phyloP scores from a whole-genome alignment of 2,329 filamentous ascomycete genomes.

The Parafenestella ontariensis region DNA sequence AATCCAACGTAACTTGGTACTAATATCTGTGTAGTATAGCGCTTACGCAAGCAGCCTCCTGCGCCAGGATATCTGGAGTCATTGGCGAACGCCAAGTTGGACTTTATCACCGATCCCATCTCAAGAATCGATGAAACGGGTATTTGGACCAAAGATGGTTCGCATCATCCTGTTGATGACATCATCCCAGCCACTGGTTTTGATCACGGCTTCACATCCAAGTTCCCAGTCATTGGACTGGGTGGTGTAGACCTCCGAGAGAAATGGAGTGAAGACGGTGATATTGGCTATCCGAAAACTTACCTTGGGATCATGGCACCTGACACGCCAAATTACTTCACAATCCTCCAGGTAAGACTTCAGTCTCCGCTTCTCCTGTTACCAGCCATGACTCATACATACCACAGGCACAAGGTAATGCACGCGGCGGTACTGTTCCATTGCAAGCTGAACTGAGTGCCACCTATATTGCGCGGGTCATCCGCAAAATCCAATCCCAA shows the following conservation, averaged over 20 bases:
- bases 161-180: too few relatives aligned
- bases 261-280: slow-evolving; percentile 2
- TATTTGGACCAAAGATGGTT: too few relatives aligned
- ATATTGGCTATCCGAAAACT: slow-evolving; percentile 3
- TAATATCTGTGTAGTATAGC: too few relatives aligned
- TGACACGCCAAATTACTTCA: slow-evolving; percentile 6
- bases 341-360: background rate
- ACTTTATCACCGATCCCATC: too few relatives aligned
- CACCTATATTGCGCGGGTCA: slow-evolving; percentile 6
- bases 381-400: too few relatives aligned
- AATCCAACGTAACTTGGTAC: too few relatives aligned
- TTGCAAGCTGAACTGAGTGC: slow-evolving; percentile 5
- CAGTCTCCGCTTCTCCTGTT: background rate
- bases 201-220: slow-evolving; percentile 1
- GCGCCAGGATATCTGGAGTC: too few relatives aligned
- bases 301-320: slow-evolving; percentile 9
- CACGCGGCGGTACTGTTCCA: slow-evolving; percentile 3
- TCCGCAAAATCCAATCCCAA: slow-evolving; percentile 7
- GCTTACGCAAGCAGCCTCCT: too few relatives aligned
- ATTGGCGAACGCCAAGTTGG: too few relatives aligned
- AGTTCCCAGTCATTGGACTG: slow-evolving; percentile 1
- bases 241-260: slow-evolving; percentile 3
- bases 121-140: too few relatives aligned
- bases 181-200: slow-evolving; percentile 7
- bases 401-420: slow-evolving; percentile 4